Evolutionary conservation across 2,329 filamentous ascomycete genomes (phyloP), one percentile per base, ranked within the genome.

Genomic region (Raffaelea deltoideospora): DNA sequence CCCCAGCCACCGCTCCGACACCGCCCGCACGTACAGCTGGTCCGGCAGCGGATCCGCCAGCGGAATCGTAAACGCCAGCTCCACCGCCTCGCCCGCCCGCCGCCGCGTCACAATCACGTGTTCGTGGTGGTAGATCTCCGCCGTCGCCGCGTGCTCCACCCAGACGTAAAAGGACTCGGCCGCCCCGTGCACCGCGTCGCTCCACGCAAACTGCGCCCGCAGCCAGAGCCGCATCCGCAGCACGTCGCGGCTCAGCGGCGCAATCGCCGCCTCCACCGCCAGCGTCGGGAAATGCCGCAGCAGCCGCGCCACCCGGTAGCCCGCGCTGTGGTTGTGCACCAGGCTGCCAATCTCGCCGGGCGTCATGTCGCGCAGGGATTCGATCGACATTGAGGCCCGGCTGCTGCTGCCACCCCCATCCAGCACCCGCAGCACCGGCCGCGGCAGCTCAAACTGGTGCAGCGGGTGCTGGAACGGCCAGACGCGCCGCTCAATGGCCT

Each of bases 151-250:
- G 53, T 96, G 94, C 56, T 98, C 90, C 3, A 98, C 88, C 92
- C 90, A 98, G 40, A 98, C 80, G 72, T 92, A 98, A 60, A 92
- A 98, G 4, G 88, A 88, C 51, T 98, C 90, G 0, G 88, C 95
- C 3, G 78, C 85, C 15, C 92, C 92, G 51, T 98, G 87, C 41
- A 94, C 73, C 33, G 82, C 77, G 47, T 96, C 88, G 48, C 94
- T 93, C 90, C 90, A 98, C 27, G 67, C 67, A 52, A 98, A 98
- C 35, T 96, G 87, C 0, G 90, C 85, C 2, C 79, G 84, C 15
- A 98, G 69, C 47, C 69, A 83, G 1, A 98, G 71, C 50, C 81
- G 79, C 50, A 98, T 86, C n/a, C 88, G 76, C 43, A 98, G 64
- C 1, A 98, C 88, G 51, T 98, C 87, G 33, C 90, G 72, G 50